Evolutionary conservation across 2,329 filamentous ascomycete species (phyloP), one percentile per base, ranked within the genome.

Genomic region (Diplodia intermedia): DNA sequence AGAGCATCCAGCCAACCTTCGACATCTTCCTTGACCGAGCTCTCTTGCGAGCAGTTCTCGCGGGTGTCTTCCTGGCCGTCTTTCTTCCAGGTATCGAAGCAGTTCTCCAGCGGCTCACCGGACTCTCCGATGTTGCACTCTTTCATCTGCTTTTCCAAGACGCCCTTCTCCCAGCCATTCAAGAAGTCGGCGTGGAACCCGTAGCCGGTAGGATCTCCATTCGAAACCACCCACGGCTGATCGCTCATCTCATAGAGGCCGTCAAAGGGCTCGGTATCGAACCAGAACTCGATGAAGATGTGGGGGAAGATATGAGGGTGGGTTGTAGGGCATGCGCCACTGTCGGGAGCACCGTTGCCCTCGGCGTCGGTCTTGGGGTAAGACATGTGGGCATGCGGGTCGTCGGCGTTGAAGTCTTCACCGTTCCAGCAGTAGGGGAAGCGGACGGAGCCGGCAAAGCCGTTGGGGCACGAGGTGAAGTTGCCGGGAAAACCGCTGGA

Each of bases 271-370:
- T 73, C 73, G 55, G 77, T 70, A 65, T 79, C 77, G 62, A 77
- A 80, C 77, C 77, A 79, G 69, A 79, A 79, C 69, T 80, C 78
- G 23, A 79, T 75, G 71, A 80, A 79, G 66, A 80, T 76, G 47
- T 73, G 74, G 12, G 78, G 78, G 71, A 79, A 77, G 12, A 76
- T 73, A 20, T 75, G 75, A 36, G 70, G 72, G 33, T 75, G 72
- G 69, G 76, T 74, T 0, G 68, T 69, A 33, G 77, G 77, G 69
- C 77, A 79, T 57, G 75, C 75, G 55, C 78, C 77, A n/a, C 29
- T 57, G 54, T 65, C 61, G 68, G 77, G 78, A 63, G 75, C 76
- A 65, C 77, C 77, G 40, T 76, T 68, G 31, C 75, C 76, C 11
- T 71, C 67, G 38, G 76, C 75, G 20, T 65, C 53, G 23, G 66